Evolutionary conservation across 306 rosid species (phyloP).

Genomic region (Glycine soja): DNA sequence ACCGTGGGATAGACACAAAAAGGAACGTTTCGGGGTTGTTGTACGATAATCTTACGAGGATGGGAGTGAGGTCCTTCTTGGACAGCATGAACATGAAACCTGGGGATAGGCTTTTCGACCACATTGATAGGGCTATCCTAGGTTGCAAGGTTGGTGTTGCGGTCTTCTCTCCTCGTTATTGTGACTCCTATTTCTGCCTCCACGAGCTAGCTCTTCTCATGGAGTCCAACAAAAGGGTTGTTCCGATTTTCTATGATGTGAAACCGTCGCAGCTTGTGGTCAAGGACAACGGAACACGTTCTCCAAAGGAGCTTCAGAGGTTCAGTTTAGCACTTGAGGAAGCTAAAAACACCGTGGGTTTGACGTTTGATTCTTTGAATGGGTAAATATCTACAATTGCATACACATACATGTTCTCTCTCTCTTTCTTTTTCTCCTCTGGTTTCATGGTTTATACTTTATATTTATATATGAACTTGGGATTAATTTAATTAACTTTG

Average conservation of each 20-base stretch:
- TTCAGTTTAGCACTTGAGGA: conserved; percentile 71
- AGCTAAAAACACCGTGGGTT: conserved; percentile 81
- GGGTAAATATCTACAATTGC: conserved; percentile 54
- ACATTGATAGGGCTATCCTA: conserved; percentile 66
- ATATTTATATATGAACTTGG: not conserved
- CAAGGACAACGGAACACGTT: conserved; percentile 51
- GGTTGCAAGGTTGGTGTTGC: conserved; percentile 74
- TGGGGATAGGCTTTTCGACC: conserved; percentile 66
- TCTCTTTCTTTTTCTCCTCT: not conserved
- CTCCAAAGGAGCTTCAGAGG: conserved; percentile 54
- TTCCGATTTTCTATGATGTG: conserved; percentile 76
- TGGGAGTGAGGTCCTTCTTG: conserved; percentile 57
- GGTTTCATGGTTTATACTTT: not conserved
- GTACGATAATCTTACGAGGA: conserved; percentile 50
- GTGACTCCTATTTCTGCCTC: conserved; percentile 79
- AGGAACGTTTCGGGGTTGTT: conserved; percentile 72
- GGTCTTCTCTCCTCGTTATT: conserved; percentile 81
- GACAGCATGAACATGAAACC: conserved; percentile 93
- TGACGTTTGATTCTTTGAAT: conserved; percentile 66
- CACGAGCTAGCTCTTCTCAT: conserved; percentile 81
- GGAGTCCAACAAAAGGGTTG: conserved; percentile 68
- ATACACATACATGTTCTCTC: too few relatives aligned
- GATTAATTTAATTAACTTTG: conserved; percentile 18
- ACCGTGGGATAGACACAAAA: conserved; percentile 88
- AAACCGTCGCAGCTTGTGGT: conserved; percentile 80